Base-by-base conservation (phyloP, 2,329 filamentous ascomycete species). In the Fusarium sp. region DNA sequence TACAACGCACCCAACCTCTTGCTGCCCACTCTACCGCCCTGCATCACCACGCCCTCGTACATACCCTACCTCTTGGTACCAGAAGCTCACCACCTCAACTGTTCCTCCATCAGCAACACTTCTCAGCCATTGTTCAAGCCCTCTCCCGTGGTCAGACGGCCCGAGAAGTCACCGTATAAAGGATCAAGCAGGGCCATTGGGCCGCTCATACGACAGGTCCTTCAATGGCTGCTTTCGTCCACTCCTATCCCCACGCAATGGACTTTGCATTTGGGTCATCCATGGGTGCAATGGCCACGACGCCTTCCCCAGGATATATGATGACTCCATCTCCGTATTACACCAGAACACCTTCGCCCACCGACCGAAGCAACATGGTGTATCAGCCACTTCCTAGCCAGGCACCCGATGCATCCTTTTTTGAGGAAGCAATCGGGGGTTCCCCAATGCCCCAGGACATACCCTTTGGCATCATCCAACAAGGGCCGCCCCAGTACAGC, bases 381-480 rank as follows among this genome's bases (percentile, higher is more conserved):
- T 76, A 69, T 38, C 75, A 77, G 47, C 68, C 72, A 24, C 37
- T 65, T 10, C 64, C 71, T 31, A 65, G 59, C n/a, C 77, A 79
- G 42, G 54, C 69, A 8, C 56, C 73, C 58, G 72, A 73, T 54
- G 65, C 73, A 29, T 77, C 76, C 3, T 79, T 79, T 31, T 79
- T 79, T 27, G 77, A 79, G 18, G 77, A 79, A 62, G 77, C 77
- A 58, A 75, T 79, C 18, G 76, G 65, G 6, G 50, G 70, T 22
- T 76, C 76, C 10, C 64, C 74, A 50, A 57, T 73, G 22, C 65
- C 73, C 11, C 71, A 74, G 16, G 76, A 78, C 22, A 64, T 70
- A 27, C 59, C 66, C 22, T 70, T 76, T 14, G 64, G 72, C 24
- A 64, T 74, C 34, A 63, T 76, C 52, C 75, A 67, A 61, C 75